Conservation (phyloP, 179 eudicot species). For the Camellia oleifera region DNA sequence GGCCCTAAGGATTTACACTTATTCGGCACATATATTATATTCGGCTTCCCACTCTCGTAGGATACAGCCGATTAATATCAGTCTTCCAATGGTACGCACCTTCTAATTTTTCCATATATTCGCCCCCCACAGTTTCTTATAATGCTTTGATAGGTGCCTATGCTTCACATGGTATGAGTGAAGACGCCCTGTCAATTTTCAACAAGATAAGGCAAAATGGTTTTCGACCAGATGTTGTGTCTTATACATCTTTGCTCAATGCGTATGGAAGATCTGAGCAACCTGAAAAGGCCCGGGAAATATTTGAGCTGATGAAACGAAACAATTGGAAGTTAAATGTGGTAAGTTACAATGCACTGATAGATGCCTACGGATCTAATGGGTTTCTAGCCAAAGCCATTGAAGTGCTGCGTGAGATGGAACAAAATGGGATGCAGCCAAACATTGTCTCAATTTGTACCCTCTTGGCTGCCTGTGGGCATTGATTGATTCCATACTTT, state of each 20-base stretch:
- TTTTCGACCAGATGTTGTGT: conserved; percentile 74
- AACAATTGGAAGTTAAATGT: conserved; percentile 73
- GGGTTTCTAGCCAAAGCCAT: conserved; percentile 77
- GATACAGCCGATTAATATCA: no score
- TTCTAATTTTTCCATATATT: no score
- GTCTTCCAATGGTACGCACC: no score
- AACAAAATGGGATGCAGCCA: conserved; percentile 71
- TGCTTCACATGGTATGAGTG: conserved; percentile 77
- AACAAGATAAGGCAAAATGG: conserved; percentile 58
- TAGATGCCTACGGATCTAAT: conserved; percentile 90
- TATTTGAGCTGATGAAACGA: conserved; percentile 61
- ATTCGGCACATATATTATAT: no score
- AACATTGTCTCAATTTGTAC: conserved; percentile 86
- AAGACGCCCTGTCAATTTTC: conserved; percentile 64
- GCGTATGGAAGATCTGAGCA: conserved; percentile 90
- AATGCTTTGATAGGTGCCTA: conserved; percentile 82
- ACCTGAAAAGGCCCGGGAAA: conserved; percentile 73
- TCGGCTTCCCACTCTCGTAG: no score
- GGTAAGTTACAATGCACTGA: conserved; percentile 82
- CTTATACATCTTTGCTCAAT: conserved; percentile 87
- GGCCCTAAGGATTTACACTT: no score
- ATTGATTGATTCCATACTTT: conserved; percentile 81
- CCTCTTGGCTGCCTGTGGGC: conserved; percentile 92
- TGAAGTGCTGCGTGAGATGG: conserved; percentile 83
- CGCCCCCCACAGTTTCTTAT: no score